Conservation (phyloP, 179 eudicot genomes). For the Camellia oleifera region DNA sequence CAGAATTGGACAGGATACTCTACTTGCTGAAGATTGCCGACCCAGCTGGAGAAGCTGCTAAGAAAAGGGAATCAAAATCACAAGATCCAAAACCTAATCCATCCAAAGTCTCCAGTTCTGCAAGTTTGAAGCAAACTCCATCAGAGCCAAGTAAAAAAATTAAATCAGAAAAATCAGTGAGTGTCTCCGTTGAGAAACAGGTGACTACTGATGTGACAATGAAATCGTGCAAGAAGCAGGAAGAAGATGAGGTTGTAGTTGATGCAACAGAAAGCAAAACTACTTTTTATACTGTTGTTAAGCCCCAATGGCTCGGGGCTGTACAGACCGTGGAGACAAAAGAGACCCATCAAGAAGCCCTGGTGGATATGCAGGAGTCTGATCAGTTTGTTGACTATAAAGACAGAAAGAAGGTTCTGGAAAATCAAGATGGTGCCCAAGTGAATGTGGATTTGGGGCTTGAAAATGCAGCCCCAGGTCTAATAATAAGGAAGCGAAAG, state of each 20-base stretch:
- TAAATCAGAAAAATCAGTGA: constrained; percentile 31
- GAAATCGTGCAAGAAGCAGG: constrained; percentile 34
- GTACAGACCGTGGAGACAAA: constrained; percentile 48
- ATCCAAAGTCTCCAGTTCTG: constrained; percentile 23
- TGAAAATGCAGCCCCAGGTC: constrained; percentile 91
- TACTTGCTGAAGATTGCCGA: constrained; percentile 93
- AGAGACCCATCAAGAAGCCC: constrained; percentile 37
- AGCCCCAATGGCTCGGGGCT: constrained; percentile 99
- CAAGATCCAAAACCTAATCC: constrained; percentile 35
- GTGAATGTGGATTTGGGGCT: constrained; percentile 33
- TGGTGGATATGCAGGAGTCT: constrained; percentile 30
- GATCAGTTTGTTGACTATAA: constrained; percentile 90
- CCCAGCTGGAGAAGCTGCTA: constrained; percentile 84
- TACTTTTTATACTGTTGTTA: constrained; percentile 44
- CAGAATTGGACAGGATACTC: constrained; percentile 73
- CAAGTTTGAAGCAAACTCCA: constrained; percentile 28
- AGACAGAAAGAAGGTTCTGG: constrained; percentile 64
- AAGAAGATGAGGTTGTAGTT: constrained; percentile 28
- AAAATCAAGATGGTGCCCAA: constrained; percentile 18
- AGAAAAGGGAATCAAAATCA: constrained; percentile 49
- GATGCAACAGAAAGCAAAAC: constrained; percentile 41
- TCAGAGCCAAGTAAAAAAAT: constrained; percentile 23
- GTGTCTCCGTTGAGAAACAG: constrained; percentile 29
- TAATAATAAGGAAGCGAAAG: constrained; percentile 81
- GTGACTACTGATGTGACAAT: constrained; percentile 18